Percentiles rank a stretch among this genome's conserved stretches.
Conservation (phyloP, 441 rosid genomes). For the Biscutella auriculata region DNA sequence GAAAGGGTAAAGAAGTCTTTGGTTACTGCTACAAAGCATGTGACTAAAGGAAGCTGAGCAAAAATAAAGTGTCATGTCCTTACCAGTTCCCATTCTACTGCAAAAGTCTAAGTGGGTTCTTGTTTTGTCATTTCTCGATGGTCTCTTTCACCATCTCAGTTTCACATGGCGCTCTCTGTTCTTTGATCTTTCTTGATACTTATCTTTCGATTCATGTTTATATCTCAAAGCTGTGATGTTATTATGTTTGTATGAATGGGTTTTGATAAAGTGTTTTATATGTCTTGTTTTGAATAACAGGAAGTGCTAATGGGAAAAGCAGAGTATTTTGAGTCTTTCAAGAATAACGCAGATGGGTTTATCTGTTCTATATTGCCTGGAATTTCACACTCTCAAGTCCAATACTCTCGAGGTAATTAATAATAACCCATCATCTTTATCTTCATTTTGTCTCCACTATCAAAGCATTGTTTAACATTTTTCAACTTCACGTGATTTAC, state of each 20-base stretch:
- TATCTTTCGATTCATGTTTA: too few species aligned
- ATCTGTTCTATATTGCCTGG: conserved; percentile 88
- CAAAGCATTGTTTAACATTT: too few species aligned
- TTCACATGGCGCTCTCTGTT: conserved; percentile 18
- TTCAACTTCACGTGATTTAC: too few species aligned
- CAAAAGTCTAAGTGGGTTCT: conserved; percentile 7
- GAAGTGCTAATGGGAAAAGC: conserved; percentile 86
- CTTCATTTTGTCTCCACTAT: too few species aligned
- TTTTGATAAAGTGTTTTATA: too few species aligned
- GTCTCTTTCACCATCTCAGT: conserved; percentile 10
- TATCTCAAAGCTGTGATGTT: too few species aligned
- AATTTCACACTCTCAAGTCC: conserved; percentile 65
- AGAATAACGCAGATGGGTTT: conserved; percentile 73
- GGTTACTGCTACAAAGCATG: conserved; percentile 22
- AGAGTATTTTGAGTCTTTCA: conserved; percentile 62
- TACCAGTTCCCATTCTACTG: conserved; percentile 26
- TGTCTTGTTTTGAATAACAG: too few species aligned
- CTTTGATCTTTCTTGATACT: background rate
- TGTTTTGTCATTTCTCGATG: conserved; percentile 24
- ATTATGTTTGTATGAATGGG: too few species aligned
- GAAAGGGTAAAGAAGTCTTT: conserved; percentile 13
- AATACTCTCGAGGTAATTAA: conserved; percentile 63
- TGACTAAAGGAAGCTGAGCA: conserved; percentile 9
- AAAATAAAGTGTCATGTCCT: conserved; percentile 14
- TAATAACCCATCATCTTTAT: too few species aligned